Conservation (phyloP, 2,329 filamentous ascomycete genomes). For the Aschersonia sp. region DNA sequence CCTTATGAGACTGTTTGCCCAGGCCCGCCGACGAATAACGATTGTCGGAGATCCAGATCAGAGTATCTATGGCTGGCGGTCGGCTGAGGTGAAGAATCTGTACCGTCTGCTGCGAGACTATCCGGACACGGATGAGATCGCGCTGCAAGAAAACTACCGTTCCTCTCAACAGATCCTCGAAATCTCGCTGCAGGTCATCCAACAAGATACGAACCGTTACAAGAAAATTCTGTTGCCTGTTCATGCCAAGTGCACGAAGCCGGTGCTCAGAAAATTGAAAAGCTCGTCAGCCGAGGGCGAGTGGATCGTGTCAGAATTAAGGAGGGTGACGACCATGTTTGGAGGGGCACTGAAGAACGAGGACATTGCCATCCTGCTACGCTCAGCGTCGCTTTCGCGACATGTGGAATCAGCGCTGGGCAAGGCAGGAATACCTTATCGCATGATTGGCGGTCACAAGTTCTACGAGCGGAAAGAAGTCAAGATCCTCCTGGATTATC, state of each 20-base stretch:
- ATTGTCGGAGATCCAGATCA: constrained; percentile 95
- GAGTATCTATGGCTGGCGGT: constrained; percentile 93
- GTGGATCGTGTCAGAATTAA: constrained; percentile 81
- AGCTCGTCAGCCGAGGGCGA: constrained; percentile 60
- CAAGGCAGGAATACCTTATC: constrained; percentile 70
- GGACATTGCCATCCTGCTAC: constrained; percentile 77
- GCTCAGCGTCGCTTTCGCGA: constrained; percentile 68
- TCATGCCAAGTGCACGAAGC: constrained; percentile 63
- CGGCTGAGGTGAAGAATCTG: constrained; percentile 82
- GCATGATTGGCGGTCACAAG: constrained; percentile 77
- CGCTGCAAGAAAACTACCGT: constrained; percentile 87
- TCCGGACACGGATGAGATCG: constrained; percentile 63
- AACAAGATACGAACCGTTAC: constrained; percentile 73
- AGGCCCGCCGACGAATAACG: constrained; percentile 61
- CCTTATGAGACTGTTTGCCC: constrained; percentile 77
- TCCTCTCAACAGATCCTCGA: constrained; percentile 76
- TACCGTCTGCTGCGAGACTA: constrained; percentile 64
- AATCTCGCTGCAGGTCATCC: constrained; percentile 71
- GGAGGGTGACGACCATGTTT: constrained; percentile 53
- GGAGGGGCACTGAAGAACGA: constrained; percentile 58
- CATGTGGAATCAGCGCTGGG: constrained; percentile 75
- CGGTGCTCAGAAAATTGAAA: constrained; percentile 64
- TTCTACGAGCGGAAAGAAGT: constrained; percentile 91
- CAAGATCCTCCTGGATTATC: constrained; percentile 74
- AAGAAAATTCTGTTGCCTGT: constrained; percentile 68